Conservation (phyloP, 345 rosid species). For the Gossypium rotundifolium region DNA sequence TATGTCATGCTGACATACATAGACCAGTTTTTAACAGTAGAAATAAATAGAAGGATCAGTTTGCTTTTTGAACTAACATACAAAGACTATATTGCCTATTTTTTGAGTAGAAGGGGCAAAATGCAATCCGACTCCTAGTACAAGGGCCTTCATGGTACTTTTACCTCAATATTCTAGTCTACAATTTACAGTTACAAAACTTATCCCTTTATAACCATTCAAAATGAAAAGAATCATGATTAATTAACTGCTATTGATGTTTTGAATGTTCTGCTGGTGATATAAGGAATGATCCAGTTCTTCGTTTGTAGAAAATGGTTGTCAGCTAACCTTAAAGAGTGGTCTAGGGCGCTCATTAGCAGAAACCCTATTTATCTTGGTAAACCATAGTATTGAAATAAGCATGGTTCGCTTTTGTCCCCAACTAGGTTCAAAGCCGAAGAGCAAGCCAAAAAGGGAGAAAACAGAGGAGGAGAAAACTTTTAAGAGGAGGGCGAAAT, state of each 20-base stretch:
- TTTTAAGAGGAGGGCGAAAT: slow-evolving; percentile 68
- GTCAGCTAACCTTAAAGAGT: too few relatives aligned
- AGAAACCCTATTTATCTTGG: not conserved
- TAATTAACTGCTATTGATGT: not conserved
- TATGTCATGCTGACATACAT: too few relatives aligned
- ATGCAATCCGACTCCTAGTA: too few relatives aligned
- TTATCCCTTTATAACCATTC: not conserved
- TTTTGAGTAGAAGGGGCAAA: too few relatives aligned
- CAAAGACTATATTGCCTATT: too few relatives aligned
- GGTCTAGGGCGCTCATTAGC: too few relatives aligned
- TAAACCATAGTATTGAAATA: not conserved
- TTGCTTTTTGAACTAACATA: too few relatives aligned
- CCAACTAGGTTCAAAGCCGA: slow-evolving; percentile 56
- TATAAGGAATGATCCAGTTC: not conserved
- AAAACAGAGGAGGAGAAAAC: slow-evolving; percentile 81
- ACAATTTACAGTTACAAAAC: not conserved
- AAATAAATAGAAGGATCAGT: too few relatives aligned
- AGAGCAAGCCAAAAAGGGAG: slow-evolving; percentile 65
- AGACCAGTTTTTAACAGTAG: too few relatives aligned
- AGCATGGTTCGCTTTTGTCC: not conserved
- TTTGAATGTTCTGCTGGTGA: not conserved
- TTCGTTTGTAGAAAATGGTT: too few relatives aligned
- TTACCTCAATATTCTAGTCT: not conserved
- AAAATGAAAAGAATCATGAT: not conserved
- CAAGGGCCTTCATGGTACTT: too few relatives aligned